Evolutionary conservation across 305 asterid species (phyloP).

Genomic region (Solanum hybrid): DNA sequence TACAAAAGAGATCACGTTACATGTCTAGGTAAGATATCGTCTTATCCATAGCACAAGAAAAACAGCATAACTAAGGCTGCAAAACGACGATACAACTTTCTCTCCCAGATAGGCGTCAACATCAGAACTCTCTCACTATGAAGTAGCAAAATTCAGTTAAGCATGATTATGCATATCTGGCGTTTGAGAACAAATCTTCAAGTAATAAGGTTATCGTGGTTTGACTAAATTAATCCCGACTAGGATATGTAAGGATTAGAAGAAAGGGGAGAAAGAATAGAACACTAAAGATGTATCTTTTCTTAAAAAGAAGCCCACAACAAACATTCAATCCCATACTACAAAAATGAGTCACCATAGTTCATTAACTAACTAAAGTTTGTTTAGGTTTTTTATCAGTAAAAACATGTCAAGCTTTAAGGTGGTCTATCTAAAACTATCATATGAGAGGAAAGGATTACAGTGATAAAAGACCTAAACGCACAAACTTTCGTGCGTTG

Average conservation of each 20-base stretch:
- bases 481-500: neutral
- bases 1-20: neutral
- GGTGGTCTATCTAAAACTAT: neutral
- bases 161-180: neutral
- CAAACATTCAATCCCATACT: neutral
- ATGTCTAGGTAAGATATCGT: neutral
- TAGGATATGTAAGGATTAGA: neutral
- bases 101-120: neutral
- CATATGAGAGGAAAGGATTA: neutral
- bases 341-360: neutral
- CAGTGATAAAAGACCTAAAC: neutral
- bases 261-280: neutral
- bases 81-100: neutral
- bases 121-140: neutral
- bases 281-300: neutral
- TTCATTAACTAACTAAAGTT: neutral
- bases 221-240: neutral
- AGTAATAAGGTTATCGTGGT: neutral
- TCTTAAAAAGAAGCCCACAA: neutral
- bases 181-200: neutral
- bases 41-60: neutral
- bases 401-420: neutral
- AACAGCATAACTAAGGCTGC: neutral
- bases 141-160: neutral
- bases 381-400: neutral